Base-by-base conservation (phyloP, 2,329 filamentous ascomycete genomes). In the Aschersonia sp. region DNA sequence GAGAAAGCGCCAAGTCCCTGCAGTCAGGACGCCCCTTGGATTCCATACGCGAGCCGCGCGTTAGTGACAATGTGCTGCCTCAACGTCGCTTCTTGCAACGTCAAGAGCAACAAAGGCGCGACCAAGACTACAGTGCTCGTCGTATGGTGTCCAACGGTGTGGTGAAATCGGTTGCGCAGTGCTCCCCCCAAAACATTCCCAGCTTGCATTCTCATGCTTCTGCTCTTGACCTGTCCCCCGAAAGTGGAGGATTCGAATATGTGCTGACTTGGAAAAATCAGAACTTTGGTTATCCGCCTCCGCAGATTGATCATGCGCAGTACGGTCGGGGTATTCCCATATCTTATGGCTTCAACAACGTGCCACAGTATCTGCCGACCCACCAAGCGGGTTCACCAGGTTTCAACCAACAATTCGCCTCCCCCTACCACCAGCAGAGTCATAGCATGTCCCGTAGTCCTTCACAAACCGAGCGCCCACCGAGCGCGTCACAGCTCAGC, bases 371-470 rank as follows among this genome's bases (percentile, higher is more conserved):
- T 54, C 77, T 79, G 64, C 57, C 48, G 11, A 58, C 63, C 32
- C 64, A 66, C 22, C 62, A 68, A 50, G 63, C 65, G 53, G 70
- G 71, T 53, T 70, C 70, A 8, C 73, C 74, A 30, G 65, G 66
- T n/a, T 78, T 67, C 52, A 69, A 70, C 50, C 70, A 72, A 46
- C 65, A 65, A 22, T 75, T 69, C 49, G 65, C 59, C 6, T 56
- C 58, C 51, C 66, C 58, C 53, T 64, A 58, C 45, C 67, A 58
- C 63, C 71, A 69, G 56, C 77, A 51, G 76, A 83, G 62, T 74
- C 81, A 52, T 68, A 77, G 49, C 70, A 89, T 95, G 83, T 92
- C 89, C 2, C 83, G 89, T 56, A 88, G 79, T 51, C 78, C 84
- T 2, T 94, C 87, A 2, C 85, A 92, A 63, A 75, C 85, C n/a